phyloP scores from a whole-genome alignment of 1,139 yeast species.

The Suhomyces maxii region DNA sequence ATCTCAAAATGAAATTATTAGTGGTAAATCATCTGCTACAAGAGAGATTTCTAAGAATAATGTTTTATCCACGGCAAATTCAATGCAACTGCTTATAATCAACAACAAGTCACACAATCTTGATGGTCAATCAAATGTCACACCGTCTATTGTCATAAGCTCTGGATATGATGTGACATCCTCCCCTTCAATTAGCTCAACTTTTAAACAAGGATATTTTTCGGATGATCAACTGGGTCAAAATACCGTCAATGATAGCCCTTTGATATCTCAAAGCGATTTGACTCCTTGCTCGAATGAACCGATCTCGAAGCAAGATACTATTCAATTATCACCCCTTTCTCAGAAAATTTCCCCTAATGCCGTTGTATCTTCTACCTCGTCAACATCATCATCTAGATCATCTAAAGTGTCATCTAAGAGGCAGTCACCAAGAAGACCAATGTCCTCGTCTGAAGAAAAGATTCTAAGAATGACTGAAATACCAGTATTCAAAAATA shows the following conservation, averaged over 20 bases:
- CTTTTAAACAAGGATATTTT: constrained; percentile 19
- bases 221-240: constrained; percentile 12
- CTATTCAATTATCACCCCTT: neutral
- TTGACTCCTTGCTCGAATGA: neutral
- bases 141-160: constrained; percentile 27
- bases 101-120: neutral
- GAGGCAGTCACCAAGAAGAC: constrained; percentile 24
- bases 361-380: neutral
- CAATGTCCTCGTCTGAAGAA: constrained; percentile 32
- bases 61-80: constrained; percentile 2
- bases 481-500: constrained; percentile 27
- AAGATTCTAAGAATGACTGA: constrained; percentile 29
- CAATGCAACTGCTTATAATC: neutral
- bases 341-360: neutral
- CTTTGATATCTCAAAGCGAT: neutral
- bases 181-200: constrained; percentile 22
- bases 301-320: neutral
- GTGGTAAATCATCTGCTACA: constrained; percentile 11
- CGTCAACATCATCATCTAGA: constrained; percentile 1
- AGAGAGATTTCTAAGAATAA: constrained; percentile 4
- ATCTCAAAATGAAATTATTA: constrained; percentile 20
- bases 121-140: constrained; percentile 4
- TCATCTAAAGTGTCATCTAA: constrained; percentile 7
- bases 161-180: constrained; percentile 18
- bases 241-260: neutral